A percentile compares a stretch with the other conserved stretches of the same genome.
Conservation (phyloP, 164 flowering plant genomes). For the Chloranthus sessilifolius region DNA sequence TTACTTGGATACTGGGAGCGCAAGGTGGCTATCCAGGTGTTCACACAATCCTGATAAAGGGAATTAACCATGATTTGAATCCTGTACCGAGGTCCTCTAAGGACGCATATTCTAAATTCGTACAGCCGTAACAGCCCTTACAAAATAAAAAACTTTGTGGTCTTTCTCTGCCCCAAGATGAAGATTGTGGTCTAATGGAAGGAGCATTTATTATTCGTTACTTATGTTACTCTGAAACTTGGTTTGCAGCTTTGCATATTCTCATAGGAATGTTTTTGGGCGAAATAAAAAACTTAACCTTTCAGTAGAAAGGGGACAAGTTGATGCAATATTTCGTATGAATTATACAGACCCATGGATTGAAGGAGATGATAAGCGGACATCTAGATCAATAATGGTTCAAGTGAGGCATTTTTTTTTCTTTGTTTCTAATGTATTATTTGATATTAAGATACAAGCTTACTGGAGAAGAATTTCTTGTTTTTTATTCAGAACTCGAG, state of each 20-base stretch:
- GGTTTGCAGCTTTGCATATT: slow-evolving; percentile 88
- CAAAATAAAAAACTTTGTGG: too few relatives aligned
- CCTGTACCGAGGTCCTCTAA: too few relatives aligned
- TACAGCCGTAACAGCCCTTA: too few relatives aligned
- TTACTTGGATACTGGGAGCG: too few relatives aligned
- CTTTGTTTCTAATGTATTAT: neutral
- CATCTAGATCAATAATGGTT: slow-evolving; percentile 84
- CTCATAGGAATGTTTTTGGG: slow-evolving; percentile 91
- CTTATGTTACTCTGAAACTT: slow-evolving; percentile 7
- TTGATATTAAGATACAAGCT: neutral
- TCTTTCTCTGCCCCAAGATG: neutral
- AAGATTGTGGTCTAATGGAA: neutral
- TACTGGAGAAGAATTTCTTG: neutral
- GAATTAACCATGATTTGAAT: too few relatives aligned
- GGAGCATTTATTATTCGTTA: neutral
- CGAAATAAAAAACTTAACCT: slow-evolving; percentile 91
- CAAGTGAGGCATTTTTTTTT: slow-evolving; percentile 44
- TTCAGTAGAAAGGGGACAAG: slow-evolving; percentile 91
- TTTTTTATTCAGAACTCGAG: slow-evolving; percentile 64
- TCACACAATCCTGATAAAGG: too few relatives aligned
- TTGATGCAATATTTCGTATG: slow-evolving; percentile 85
- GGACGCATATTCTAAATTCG: too few relatives aligned
- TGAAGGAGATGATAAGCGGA: slow-evolving; percentile 97
- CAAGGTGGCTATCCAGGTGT: too few relatives aligned
- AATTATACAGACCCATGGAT: slow-evolving; percentile 98